Percentiles rank a stretch among this genome's conserved stretches.
Conservation (phyloP, 441 rosid genomes). For the Euphorbia schlechtendalii region DNA sequence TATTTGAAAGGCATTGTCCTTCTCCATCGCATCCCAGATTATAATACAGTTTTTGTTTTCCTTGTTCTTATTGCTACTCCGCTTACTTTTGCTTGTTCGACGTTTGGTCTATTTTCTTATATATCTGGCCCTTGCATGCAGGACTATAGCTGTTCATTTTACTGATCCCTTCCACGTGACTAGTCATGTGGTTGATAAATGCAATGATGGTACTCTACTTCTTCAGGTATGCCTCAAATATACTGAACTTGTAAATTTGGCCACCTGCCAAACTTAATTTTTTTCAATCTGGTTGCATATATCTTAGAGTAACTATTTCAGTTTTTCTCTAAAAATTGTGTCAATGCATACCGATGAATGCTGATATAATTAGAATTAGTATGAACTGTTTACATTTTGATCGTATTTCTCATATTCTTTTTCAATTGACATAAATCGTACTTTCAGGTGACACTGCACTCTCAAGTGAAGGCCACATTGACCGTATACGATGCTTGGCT, state of each 20-base stretch:
- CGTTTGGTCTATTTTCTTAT: conserved; percentile 6
- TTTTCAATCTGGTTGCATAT: background rate
- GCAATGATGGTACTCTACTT: conserved; percentile 77
- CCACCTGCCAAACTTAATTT: background rate
- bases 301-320: background rate
- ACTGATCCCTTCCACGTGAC: conserved; percentile 90
- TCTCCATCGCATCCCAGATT: conserved; percentile 7
- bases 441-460: conserved; percentile 82
- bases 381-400: background rate
- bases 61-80: conserved; percentile 4
- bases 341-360: background rate
- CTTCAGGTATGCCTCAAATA: conserved; percentile 59
- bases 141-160: conserved; percentile 96
- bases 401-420: background rate
- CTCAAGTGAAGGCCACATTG: conserved; percentile 86
- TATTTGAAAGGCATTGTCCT: conserved; percentile 65
- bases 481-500: conserved; percentile 88
- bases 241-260: conserved; percentile 1
- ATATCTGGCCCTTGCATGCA: conserved; percentile 27
- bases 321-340: background rate
- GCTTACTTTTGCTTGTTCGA: background rate
- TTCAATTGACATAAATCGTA: background rate
- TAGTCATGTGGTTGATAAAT: conserved; percentile 71
- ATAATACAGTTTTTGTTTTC: background rate
- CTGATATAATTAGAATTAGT: conserved; percentile 1